Base-by-base conservation (phyloP, 257 asterid genomes). In the Fraxinus anomala region DNA sequence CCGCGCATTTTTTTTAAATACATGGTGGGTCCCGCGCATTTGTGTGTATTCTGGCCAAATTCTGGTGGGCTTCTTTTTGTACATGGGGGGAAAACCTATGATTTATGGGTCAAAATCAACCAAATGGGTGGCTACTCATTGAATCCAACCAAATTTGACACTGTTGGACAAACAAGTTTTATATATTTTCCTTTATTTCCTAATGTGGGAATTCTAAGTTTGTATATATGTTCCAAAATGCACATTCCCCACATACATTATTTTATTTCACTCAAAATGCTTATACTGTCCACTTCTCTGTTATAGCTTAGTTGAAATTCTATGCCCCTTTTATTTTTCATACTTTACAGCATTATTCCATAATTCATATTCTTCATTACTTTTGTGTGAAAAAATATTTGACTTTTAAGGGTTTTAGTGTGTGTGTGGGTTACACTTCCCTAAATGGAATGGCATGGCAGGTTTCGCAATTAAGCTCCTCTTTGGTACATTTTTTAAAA, bases 301-400 rank as follows among this genome's bases (percentile, higher is more conserved):
- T 72, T 63, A 40, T 40, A 68, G 56, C 36, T 78, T 21, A 65
- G 40, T 79, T 79, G 82, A 73, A 73, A 79, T 73, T 79, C 74
- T 65, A 28, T 30, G 7, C 19, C 4, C 59, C 44, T 63, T 66
- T 79, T 73, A 21, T 63, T 23, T 63, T 75, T n/a, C 78, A 31
- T 79, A 79, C 82, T 73, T 65, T 63, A 65, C 81, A 70, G 67
- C 81, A 47, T 72, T 12, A 70, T 77, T 72, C 65, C 34, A 63
- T 26, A 63, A 23, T 26, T 63, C 69, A 63, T 63, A 63, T 63
- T 63, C 69, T 36, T 63, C 34, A 63, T 12, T 63, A 63, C 69
- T 63, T 24, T 63, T 19, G 26, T 34, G 13, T 24, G 24, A 37
- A 70, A 30, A 47, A 77, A 6, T 70, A 70, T 77, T 77, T 70